A percentile compares a stretch with the other conserved stretches of the same genome.
These are phyloP conservation scores for Collybia sp. DNA, from an alignment of 768 basidiomycete genomes.

Conservation along the genomic window DNA sequence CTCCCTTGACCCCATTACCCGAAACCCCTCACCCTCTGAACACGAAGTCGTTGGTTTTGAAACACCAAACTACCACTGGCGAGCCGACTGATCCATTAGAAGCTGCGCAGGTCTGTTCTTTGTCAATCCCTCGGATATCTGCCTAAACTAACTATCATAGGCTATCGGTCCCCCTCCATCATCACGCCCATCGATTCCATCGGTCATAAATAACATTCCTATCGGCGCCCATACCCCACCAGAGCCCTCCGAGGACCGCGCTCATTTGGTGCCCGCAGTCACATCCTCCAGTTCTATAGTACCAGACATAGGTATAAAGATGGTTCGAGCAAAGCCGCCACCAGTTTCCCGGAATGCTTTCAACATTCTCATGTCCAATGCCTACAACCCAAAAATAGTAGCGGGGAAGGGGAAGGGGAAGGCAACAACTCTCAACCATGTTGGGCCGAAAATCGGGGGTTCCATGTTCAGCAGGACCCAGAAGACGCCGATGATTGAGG, in stretches of 20 bases:
- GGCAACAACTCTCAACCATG: background rate
- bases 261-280: too few relatives aligned
- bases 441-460: background rate
- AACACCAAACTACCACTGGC: constrained; percentile 3
- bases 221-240: too few relatives aligned
- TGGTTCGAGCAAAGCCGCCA: constrained; percentile 3
- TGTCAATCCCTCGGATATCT: background rate
- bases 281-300: too few relatives aligned
- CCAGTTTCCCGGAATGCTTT: background rate
- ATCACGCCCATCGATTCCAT: too few relatives aligned
- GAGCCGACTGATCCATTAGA: constrained; percentile 16
- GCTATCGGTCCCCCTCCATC: too few relatives aligned
- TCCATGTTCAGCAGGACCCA: background rate
- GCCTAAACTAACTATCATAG: too few relatives aligned
- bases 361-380: background rate
- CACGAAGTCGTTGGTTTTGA: background rate
- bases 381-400: background rate
- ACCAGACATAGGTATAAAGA: constrained; percentile 1
- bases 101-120: constrained; percentile 16
- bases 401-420: constrained; percentile 7
- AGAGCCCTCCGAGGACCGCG: too few relatives aligned
- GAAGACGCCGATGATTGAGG: constrained; percentile 8
- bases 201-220: too few relatives aligned
- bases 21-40: constrained; percentile 35
- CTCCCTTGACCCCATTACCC: constrained; percentile 48